These are phyloP conservation scores for Gleditsia sinensis DNA, from an alignment of 306 rosid genomes.

Conservation along the genomic window DNA sequence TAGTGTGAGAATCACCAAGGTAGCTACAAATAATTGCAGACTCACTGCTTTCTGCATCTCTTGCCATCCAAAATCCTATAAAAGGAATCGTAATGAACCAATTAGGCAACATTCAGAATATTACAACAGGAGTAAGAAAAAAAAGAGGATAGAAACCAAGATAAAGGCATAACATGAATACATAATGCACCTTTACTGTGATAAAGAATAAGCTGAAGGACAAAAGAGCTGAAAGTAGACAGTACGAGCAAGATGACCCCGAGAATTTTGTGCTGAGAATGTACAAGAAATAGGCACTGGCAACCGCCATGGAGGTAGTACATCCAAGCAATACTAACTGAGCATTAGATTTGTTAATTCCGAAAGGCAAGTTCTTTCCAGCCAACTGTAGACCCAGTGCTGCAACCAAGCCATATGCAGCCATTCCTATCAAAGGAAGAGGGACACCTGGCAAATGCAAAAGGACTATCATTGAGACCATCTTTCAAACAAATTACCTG, in stretches of 20 bases:
- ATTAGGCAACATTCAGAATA: background rate
- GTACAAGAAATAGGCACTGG: slow-evolving; percentile 83
- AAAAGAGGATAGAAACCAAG: no score
- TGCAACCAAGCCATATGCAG: slow-evolving; percentile 68
- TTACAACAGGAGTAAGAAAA: background rate
- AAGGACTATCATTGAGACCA: slow-evolving; percentile 38
- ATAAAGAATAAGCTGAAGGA: slow-evolving; percentile 72
- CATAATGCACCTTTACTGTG: slow-evolving; percentile 50
- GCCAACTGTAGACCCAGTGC: slow-evolving; percentile 60
- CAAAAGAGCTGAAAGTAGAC: slow-evolving; percentile 71
- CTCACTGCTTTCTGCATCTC: slow-evolving; percentile 58
- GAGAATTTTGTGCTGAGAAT: slow-evolving; percentile 65
- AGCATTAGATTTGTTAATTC: slow-evolving; percentile 55
- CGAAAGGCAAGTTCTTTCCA: slow-evolving; percentile 58
- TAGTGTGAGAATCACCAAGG: slow-evolving; percentile 74
- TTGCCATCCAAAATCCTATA: slow-evolving; percentile 68
- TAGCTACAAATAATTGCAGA: slow-evolving; percentile 60
- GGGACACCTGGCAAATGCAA: slow-evolving; percentile 70
- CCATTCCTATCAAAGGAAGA: slow-evolving; percentile 83
- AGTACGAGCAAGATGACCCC: slow-evolving; percentile 71
- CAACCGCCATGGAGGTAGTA: slow-evolving; percentile 85
- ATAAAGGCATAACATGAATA: background rate
- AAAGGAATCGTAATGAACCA: background rate
- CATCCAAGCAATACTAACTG: slow-evolving; percentile 57
- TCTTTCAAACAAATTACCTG: slow-evolving; percentile 47